Evolutionary conservation across 1,284 basidiomycete genomes (phyloP).

Genomic region (Sanghuangporus sanghuang): DNA sequence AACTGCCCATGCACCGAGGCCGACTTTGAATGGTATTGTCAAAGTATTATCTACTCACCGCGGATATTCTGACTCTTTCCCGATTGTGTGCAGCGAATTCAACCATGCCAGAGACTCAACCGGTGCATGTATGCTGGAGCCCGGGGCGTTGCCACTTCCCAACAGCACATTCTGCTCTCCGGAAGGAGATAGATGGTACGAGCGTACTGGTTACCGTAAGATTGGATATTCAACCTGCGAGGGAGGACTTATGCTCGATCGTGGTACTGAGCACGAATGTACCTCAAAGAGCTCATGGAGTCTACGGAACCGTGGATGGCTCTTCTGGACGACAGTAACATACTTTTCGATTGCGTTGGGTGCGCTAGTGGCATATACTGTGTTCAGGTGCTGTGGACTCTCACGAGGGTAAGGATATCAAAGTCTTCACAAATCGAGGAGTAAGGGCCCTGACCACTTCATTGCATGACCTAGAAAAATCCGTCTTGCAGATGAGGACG

Average conservation of each 20-base stretch:
- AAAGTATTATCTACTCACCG: background rate
- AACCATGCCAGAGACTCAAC: constrained; percentile 69
- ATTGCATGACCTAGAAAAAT: no score
- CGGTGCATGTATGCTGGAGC: constrained; percentile 71
- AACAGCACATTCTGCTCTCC: constrained; percentile 57
- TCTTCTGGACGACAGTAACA: constrained; percentile 82
- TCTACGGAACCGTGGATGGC: constrained; percentile 56
- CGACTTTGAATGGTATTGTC: constrained; percentile 86
- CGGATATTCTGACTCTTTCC: background rate
- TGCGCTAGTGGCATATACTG: constrained; percentile 72
- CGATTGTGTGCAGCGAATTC: constrained; percentile 63
- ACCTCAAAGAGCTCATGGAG: constrained; percentile 84
- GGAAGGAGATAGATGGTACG: constrained; percentile 80
- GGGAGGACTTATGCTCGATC: constrained; percentile 70
- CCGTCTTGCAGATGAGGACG: no score
- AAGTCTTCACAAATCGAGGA: no score
- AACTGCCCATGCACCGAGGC: constrained; percentile 68
- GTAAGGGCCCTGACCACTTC: no score
- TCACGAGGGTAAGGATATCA: constrained; percentile 57
- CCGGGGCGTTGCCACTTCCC: constrained; percentile 59
- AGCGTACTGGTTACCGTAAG: constrained; percentile 84
- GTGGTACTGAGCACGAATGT: constrained; percentile 67
- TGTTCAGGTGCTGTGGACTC: constrained; percentile 63
- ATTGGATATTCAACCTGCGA: constrained; percentile 83
- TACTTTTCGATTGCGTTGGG: constrained; percentile 73